These are phyloP conservation scores for Solanum dulcamara DNA, from an alignment of 257 asterid species.

Conservation along the genomic window DNA sequence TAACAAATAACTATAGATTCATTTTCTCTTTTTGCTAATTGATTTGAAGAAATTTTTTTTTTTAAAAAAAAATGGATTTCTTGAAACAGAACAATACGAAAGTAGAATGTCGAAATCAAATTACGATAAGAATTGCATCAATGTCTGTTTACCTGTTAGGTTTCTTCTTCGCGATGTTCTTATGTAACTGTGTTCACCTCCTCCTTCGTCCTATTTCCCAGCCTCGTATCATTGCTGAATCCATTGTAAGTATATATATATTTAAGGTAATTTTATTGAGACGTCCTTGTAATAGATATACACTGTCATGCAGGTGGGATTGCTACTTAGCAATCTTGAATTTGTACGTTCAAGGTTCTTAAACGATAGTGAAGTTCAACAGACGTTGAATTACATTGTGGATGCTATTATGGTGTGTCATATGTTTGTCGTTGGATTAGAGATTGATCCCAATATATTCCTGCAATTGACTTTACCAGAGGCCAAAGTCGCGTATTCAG, in stretches of 20 bases:
- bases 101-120: slow-evolving; percentile 38
- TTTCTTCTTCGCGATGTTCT: slow-evolving; percentile 66
- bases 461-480: slow-evolving; percentile 52
- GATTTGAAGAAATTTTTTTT: neutral
- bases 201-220: slow-evolving; percentile 60
- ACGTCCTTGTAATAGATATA: too few relatives aligned
- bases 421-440: slow-evolving; percentile 82
- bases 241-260: slow-evolving; percentile 44
- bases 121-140: slow-evolving; percentile 36
- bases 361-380: slow-evolving; percentile 26
- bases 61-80: slow-evolving; percentile 2
- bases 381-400: slow-evolving; percentile 49
- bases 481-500: slow-evolving; percentile 67
- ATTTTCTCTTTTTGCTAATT: neutral
- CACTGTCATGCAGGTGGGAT: slow-evolving; percentile 93
- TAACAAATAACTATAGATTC: neutral
- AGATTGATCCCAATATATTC: slow-evolving; percentile 70
- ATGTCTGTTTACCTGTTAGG: slow-evolving; percentile 72
- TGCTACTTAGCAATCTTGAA: slow-evolving; percentile 50
- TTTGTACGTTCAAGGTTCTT: slow-evolving; percentile 23
- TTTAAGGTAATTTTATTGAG: too few relatives aligned
- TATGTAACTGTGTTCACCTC: slow-evolving; percentile 69
- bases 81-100: slow-evolving; percentile 1
- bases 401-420: slow-evolving; percentile 86
- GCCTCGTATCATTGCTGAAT: slow-evolving; percentile 72